Evolutionary conservation across 2,329 filamentous ascomycete genomes (phyloP), one percentile per base, ranked within the genome.

Genomic region (Cladosporium sphaerospermum): DNA sequence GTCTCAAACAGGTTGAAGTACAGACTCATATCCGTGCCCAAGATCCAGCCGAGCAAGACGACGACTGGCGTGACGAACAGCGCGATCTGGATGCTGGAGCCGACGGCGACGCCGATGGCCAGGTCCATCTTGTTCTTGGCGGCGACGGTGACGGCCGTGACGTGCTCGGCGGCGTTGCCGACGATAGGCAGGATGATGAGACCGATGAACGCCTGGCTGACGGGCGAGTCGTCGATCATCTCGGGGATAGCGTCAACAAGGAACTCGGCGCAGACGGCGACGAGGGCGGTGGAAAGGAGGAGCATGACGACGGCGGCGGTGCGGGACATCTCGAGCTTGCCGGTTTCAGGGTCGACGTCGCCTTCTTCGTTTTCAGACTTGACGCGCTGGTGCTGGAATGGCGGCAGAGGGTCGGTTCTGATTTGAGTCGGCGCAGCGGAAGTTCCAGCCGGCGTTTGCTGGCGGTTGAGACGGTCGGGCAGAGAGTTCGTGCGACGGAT

Each of bases 61-160:
- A 90, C 79, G 9, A 91, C 73, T 0, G 88, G 88, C 8, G 88
- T 89, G 47, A 91, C 78, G 67, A 91, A 89, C 28, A 91, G 78
- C 1, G 87, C 82, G 45, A 91, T 88, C 69, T 91, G 87, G 70
- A 92, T 91, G 61, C 84, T 88, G 9, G 83, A 88, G 28, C 88
- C 87, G 33, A 91, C 84, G 10, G 86, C 87, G 9, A 91, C 86
- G 64, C 86, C 87, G 58, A 91, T 90, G 3, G 87, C 84, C 8
- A 91, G 73, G 64, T 91, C 88, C 85, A 90, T 89, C 71, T 91
- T 91, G 71, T 90, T 88, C 75, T 90, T 89, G 61, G 84, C 79
- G 6, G 88, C 87, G 1, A 91, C 87, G 0, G 83, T 88, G 51
- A 91, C 86, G 6, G 87, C 87, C 0, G 87, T 90, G 16, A 87